Conservation (phyloP, 2,329 filamentous ascomycete genomes). For the Cercospora zeae-maydis region DNA sequence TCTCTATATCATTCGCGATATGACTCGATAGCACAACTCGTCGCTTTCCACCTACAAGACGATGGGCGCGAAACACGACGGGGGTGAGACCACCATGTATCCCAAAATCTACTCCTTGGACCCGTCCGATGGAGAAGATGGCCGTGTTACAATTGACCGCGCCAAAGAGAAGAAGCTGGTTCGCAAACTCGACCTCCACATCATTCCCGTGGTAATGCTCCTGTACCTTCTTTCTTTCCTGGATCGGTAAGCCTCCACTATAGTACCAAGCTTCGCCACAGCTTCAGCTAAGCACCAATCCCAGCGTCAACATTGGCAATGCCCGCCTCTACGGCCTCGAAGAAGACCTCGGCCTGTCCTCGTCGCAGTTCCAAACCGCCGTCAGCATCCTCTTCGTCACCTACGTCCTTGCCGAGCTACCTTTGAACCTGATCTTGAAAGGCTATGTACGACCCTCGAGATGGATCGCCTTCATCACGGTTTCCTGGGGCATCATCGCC, state of each 20-base stretch:
- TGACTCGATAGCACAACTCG: neutral
- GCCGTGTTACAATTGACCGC: constrained; percentile 30
- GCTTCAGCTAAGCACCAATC: neutral
- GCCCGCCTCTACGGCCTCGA: constrained; percentile 63
- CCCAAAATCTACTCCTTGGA: neutral
- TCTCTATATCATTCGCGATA: neutral
- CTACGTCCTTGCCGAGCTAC: constrained; percentile 46
- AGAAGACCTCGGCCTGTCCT: constrained; percentile 56
- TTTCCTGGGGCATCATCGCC: constrained; percentile 60
- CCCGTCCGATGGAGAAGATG: constrained; percentile 3
- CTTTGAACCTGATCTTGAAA: constrained; percentile 48
- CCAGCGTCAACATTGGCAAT: constrained; percentile 48
- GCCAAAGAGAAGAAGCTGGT: constrained; percentile 55
- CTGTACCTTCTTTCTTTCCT: constrained; percentile 74
- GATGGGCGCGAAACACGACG: neutral
- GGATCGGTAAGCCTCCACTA: constrained; percentile 54
- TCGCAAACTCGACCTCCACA: constrained; percentile 60
- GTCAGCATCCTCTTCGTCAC: constrained; percentile 46
- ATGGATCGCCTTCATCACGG: constrained; percentile 55
- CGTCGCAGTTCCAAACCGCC: constrained; percentile 64
- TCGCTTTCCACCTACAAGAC: neutral
- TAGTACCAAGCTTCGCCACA: neutral
- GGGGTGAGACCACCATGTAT: neutral
- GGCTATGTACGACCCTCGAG: constrained; percentile 43
- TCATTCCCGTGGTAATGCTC: constrained; percentile 65